Conservation (phyloP, 129 eudicot species). For the Lactuca saligna region DNA sequence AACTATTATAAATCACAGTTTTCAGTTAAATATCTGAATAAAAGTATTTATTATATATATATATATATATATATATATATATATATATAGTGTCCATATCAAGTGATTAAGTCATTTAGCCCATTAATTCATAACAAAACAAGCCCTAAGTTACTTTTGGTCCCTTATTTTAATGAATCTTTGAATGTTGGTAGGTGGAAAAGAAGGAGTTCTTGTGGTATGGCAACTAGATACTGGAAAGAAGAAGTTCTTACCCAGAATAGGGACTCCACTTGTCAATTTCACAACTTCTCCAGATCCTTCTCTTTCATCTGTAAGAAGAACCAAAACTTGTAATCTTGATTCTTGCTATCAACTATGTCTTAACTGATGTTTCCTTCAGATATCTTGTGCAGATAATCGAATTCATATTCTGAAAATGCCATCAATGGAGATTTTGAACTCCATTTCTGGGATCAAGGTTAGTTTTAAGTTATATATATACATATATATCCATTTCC, state of each 20-base stretch:
- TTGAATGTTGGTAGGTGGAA: constrained; percentile 57
- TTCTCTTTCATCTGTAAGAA: constrained; percentile 72
- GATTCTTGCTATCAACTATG: constrained; percentile 10
- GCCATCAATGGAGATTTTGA: constrained; percentile 81
- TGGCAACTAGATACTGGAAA: constrained; percentile 98
- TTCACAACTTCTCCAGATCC: constrained; percentile 68
- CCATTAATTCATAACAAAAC: too few species aligned
- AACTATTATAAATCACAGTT: too few species aligned
- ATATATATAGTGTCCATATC: too few species aligned
- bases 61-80: too few species aligned
- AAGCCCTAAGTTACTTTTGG: too few species aligned
- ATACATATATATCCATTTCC: background rate
- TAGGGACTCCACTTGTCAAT: constrained; percentile 74
- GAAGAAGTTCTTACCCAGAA: constrained; percentile 75
- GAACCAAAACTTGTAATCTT: constrained; percentile 1
- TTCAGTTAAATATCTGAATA: too few species aligned
- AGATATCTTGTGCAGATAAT: constrained; percentile 98
- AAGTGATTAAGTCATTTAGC: too few species aligned
- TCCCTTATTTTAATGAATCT: background rate
- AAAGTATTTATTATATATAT: too few species aligned
- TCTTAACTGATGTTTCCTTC: constrained; percentile 29
- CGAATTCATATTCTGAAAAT: constrained; percentile 67
- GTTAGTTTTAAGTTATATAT: constrained; percentile 32
- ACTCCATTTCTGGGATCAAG: constrained; percentile 90
- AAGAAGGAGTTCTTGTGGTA: constrained; percentile 89